phyloP scores from a whole-genome alignment of 495 filamentous ascomycete genomes.

The Aspergillus taichungensis region DNA sequence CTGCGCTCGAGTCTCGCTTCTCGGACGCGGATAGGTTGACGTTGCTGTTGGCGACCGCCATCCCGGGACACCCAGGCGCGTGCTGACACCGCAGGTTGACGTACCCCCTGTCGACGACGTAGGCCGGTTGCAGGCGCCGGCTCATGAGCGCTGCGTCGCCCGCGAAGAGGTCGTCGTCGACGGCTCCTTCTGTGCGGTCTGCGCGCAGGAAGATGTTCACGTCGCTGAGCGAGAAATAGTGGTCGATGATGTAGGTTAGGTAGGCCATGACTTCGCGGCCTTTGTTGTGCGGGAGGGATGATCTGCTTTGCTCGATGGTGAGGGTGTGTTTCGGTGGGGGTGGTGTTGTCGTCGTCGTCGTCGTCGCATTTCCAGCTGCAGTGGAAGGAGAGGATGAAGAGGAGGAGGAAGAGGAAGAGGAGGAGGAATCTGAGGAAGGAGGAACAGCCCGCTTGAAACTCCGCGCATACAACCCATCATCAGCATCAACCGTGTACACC shows the following conservation, averaged over 20 bases:
- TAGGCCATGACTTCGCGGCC: constrained; percentile 52
- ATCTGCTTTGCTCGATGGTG: constrained; percentile 10
- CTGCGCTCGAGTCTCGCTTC: not conserved
- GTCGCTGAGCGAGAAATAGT: constrained; percentile 37
- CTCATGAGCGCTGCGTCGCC: constrained; percentile 20
- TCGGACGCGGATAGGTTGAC: not conserved
- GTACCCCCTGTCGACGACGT: constrained; percentile 31
- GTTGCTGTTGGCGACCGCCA: not conserved
- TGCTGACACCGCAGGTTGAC: constrained; percentile 40
- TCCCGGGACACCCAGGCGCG: constrained; percentile 32
- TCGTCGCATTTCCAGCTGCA: too few species aligned
- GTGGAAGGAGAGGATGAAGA: too few species aligned
- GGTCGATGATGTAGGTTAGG: constrained; percentile 33
- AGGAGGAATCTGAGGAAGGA: too few species aligned
- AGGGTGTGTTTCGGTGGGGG: constrained; percentile 24
- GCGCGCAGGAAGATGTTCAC: constrained; percentile 40
- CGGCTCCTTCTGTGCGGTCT: constrained; percentile 35
- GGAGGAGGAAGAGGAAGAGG: too few species aligned
- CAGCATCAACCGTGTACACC: constrained; percentile 15
- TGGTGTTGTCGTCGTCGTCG: constrained; percentile 23
- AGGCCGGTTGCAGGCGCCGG: constrained; percentile 14
- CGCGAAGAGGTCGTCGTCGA: constrained; percentile 45
- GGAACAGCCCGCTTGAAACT: too few species aligned
- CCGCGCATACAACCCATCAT: too few species aligned
- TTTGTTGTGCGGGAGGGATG: constrained; percentile 31